These are phyloP conservation scores for Clitocybe nebularis DNA, from an alignment of 1,284 basidiomycete genomes.

Conservation along the genomic window DNA sequence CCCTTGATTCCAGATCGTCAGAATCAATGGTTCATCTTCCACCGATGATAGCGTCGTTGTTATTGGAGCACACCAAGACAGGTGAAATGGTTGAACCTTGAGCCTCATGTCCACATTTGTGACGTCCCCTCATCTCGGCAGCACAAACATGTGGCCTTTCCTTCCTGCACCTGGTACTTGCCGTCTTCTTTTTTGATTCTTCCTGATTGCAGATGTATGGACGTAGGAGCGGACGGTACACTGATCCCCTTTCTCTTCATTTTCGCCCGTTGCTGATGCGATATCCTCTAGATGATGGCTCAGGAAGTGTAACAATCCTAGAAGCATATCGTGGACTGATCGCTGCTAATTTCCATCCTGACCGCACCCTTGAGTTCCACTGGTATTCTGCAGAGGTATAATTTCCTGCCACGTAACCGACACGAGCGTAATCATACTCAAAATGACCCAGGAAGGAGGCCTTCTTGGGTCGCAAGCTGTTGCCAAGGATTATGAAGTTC, in stretches of 20 bases:
- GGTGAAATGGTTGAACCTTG: conserved; percentile 35
- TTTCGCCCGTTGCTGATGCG: conserved; percentile 10
- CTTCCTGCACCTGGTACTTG: conserved; percentile 76
- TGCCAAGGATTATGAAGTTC: conserved; percentile 71
- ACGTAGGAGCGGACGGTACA: conserved; percentile 75
- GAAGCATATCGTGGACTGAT: conserved; percentile 86
- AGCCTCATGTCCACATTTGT: conserved; percentile 10
- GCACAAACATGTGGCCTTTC: conserved; percentile 87
- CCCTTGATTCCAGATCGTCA: conserved; percentile 48
- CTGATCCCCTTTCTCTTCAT: conserved; percentile 11
- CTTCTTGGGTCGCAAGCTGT: conserved; percentile 93
- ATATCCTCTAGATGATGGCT: conserved; percentile 71
- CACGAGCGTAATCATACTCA: conserved; percentile 9
- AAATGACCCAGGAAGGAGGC: conserved; percentile 72
- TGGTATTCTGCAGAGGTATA: conserved; percentile 92
- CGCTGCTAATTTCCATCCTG: conserved; percentile 74
- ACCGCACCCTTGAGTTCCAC: conserved; percentile 86
- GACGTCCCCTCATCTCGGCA: conserved; percentile 27
- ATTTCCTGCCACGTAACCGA: conserved; percentile 12
- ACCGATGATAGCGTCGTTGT: conserved; percentile 60
- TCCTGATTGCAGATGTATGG: conserved; percentile 4
- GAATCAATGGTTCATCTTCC: conserved; percentile 66
- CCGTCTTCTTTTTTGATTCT: conserved; percentile 6
- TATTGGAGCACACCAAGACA: conserved; percentile 89
- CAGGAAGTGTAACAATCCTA: conserved; percentile 89